Base-by-base conservation (phyloP, 2,329 filamentous ascomycete species). In the Rutstroemia sp. region DNA sequence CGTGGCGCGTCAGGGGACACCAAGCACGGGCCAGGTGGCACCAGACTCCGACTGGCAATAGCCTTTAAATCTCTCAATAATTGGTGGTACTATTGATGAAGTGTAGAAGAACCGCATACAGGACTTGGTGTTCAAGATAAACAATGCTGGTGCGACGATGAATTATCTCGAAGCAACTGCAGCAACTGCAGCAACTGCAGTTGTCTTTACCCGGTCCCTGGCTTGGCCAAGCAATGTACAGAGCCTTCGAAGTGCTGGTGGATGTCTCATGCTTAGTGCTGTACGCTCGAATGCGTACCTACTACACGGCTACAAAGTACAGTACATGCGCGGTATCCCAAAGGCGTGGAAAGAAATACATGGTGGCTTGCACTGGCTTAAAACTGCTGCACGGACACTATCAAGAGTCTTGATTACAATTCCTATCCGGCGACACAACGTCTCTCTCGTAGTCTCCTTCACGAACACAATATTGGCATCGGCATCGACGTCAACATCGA, bases 201-300 rank as follows among this genome's bases (percentile, higher is more conserved):
- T 54, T 48, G 30, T 42, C 30, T 21, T 45, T n/a, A 54, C 52
- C 52, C 52, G 52, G 52, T 54, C 52, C 16, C 36, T 54, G 52
- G 53, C 46, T 55, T 51, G 45, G 53, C 46, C 53, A 55, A 55
- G 53, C 44, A 19, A 30, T 54, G 42, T 17, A n/a, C 34, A 45
- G 19, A 48, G 44, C 44, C 23, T 46, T 53, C 51, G 40, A 47
- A 30, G 12, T 36, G 19, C 30, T n/a, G 36, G 44, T 21, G 49
- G 38, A 9, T 42, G 49, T 51, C 49, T 51, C 49, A 51, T 36
- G 10, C 25, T 45, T 45, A 52, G 17, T 45, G 50, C 16, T 44
- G 39, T 19, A 10, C 12, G 38, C 21, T 47, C n/a, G 25, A 30
- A 30, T 23, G 12, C 14, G 7, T 21, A 16, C 25, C 19, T 23